Evolutionary conservation across 192 early-diverging fungal species (phyloP).

Genomic region (Neocallimastix lanati): DNA sequence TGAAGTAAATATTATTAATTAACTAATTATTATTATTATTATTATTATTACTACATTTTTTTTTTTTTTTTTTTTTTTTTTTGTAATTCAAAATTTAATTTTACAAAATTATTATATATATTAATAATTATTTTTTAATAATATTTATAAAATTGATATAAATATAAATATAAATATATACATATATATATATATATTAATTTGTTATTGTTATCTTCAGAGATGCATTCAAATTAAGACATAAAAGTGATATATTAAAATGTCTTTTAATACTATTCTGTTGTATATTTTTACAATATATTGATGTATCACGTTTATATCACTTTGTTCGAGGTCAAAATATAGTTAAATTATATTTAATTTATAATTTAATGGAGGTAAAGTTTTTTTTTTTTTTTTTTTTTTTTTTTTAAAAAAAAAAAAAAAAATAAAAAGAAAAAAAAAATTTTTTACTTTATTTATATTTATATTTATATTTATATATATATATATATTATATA

Average conservation of each 20-base stretch:
- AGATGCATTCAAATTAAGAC: conserved; percentile 42
- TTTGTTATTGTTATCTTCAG: not conserved
- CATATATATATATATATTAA: not conserved
- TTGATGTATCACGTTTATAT: conserved; percentile 82
- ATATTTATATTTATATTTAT: not conserved
- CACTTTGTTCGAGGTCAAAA: conserved; percentile 90
- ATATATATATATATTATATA: too few relatives aligned
- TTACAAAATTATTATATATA: too few relatives aligned
- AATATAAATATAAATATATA: conserved; percentile 1
- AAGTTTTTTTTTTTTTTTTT: too few relatives aligned
- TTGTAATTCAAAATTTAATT: too few relatives aligned
- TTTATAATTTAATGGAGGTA: conserved; percentile 88
- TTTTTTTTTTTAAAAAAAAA: too few relatives aligned
- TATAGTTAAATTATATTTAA: conserved; percentile 90
- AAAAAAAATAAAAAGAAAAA: not conserved
- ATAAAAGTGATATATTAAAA: conserved; percentile 82
- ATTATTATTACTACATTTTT: conserved; percentile 1
- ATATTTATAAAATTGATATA: conserved; percentile 7
- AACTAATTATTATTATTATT: not conserved
- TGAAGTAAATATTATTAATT: conserved; percentile 11
- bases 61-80: conserved; percentile 1
- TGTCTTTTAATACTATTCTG: conserved; percentile 58
- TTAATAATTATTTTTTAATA: too few relatives aligned
- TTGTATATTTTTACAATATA: conserved; percentile 51
- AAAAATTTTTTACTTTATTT: not conserved